A percentile compares a stretch with the other conserved stretches of the same genome.
Evolutionary conservation across 2,329 filamentous ascomycete genomes (phyloP).

Genomic region (Colletotrichum kahawae): DNA sequence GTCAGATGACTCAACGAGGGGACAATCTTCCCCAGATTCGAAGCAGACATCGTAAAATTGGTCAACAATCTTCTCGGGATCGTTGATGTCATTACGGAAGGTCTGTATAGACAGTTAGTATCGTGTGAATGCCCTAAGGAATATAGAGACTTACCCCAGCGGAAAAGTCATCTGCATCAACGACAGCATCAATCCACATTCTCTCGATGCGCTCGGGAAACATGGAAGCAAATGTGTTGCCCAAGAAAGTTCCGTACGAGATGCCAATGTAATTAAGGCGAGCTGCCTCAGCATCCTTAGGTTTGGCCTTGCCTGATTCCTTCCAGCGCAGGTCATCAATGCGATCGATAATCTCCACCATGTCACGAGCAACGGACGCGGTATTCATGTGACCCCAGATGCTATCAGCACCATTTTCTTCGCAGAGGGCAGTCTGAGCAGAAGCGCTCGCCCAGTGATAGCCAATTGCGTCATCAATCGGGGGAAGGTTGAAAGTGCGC

Average conservation of each 20-base stretch:
- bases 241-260: constrained; percentile 42
- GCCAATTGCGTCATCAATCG: not conserved
- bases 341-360: constrained; percentile 37
- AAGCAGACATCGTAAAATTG: constrained; percentile 41
- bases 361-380: constrained; percentile 36
- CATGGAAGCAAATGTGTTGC: constrained; percentile 39
- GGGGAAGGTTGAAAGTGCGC: constrained; percentile 14
- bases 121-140: fast-evolving
- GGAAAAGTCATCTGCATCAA: constrained; percentile 30
- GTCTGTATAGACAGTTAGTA: constrained; percentile 9
- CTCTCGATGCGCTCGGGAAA: constrained; percentile 40
- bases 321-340: constrained; percentile 27
- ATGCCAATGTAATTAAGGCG: constrained; percentile 47
- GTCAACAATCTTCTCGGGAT: constrained; percentile 39
- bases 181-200: constrained; percentile 37
- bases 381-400: constrained; percentile 34
- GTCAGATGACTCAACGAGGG: constrained; percentile 31
- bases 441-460: constrained; percentile 18
- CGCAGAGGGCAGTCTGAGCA: constrained; percentile 28
- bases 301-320: not conserved
- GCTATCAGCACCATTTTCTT: not conserved
- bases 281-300: not conserved
- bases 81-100: constrained; percentile 39
- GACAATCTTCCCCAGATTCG: constrained; percentile 31
- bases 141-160: constrained; percentile 21